A percentile compares a stretch with the other conserved stretches of the same genome.
phyloP scores from a whole-genome alignment of 2,329 filamentous ascomycete species.

The Trichoderma arundinaceum region DNA sequence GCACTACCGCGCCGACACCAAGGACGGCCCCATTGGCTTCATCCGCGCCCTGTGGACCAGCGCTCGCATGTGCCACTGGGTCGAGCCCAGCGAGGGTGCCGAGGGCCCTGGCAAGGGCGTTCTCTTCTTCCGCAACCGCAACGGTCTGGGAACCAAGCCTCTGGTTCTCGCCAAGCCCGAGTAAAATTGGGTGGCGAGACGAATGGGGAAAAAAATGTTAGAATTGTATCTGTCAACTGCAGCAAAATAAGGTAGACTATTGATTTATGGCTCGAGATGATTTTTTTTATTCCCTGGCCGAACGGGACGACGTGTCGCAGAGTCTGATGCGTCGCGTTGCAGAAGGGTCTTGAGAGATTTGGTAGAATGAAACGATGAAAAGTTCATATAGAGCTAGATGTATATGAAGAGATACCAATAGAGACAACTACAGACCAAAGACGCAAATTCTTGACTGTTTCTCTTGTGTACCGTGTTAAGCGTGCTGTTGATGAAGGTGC shows the following conservation, averaged over 20 bases:
- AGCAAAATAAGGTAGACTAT: constrained; percentile 9
- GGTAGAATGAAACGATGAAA: neutral
- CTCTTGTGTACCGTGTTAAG: neutral
- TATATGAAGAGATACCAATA: constrained; percentile 26
- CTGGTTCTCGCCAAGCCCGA: constrained; percentile 36
- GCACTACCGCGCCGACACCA: constrained; percentile 86
- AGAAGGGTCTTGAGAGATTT: neutral
- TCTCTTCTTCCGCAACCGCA: constrained; percentile 93
- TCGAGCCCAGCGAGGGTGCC: constrained; percentile 86
- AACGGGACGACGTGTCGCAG: neutral
- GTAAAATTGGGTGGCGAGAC: neutral
- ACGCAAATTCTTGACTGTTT: too few relatives aligned
- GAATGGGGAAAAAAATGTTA: neutral
- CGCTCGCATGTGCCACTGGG: constrained; percentile 92
- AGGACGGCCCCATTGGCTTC: constrained; percentile 82
- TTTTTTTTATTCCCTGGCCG: neutral
- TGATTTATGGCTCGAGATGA: neutral
- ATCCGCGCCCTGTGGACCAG: constrained; percentile 80
- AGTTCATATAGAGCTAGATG: constrained; percentile 21
- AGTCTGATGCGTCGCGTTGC: neutral
- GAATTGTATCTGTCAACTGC: constrained; percentile 9
- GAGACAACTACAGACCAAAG: constrained; percentile 7
- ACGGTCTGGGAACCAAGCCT: constrained; percentile 73
- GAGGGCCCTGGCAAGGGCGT: constrained; percentile 82
- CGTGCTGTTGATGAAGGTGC: too few relatives aligned